A percentile compares a stretch with the other conserved stretches of the same genome.
Evolutionary conservation across 2,329 filamentous ascomycete genomes (phyloP).

Genomic region (Diatrype stigma): DNA sequence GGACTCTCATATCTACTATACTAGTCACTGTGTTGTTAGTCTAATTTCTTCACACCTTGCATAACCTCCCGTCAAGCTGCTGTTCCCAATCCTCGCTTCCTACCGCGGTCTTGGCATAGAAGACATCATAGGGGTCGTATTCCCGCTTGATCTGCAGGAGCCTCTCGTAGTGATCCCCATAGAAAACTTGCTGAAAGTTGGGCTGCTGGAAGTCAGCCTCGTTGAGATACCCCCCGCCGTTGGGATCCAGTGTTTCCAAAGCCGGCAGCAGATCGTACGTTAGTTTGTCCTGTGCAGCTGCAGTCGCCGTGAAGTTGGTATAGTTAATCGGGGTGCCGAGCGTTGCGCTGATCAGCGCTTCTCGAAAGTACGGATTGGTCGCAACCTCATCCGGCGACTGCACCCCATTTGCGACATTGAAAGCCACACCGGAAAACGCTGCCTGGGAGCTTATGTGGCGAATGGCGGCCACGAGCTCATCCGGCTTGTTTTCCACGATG

Average conservation of each 20-base stretch:
- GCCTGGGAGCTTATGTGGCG: slow-evolving; percentile 6
- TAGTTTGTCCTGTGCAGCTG: not conserved
- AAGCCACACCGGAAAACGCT: slow-evolving; percentile 3
- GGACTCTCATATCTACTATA: no score
- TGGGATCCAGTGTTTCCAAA: not conserved
- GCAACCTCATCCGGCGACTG: slow-evolving; percentile 1
- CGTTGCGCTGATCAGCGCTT: slow-evolving; percentile 53
- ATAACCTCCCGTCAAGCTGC: not conserved
- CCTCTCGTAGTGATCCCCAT: slow-evolving; percentile 1
- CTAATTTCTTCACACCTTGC: not conserved
- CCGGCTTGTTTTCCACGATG: slow-evolving; percentile 6
- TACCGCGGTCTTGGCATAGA: slow-evolving; percentile 3
- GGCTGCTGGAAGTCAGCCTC: slow-evolving; percentile 2
- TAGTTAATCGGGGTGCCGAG: slow-evolving; percentile 30
- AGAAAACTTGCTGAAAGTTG: slow-evolving; percentile 1
- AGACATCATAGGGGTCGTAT: slow-evolving; percentile 2
- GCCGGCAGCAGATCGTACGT: not conserved
- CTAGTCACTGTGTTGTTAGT: no score
- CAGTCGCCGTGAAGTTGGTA: not conserved
- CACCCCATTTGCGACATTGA: not conserved
- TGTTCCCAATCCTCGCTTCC: slow-evolving; percentile 1
- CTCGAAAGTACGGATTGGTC: slow-evolving; percentile 11
- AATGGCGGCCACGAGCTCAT: slow-evolving; percentile 8
- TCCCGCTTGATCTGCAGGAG: slow-evolving; percentile 1
- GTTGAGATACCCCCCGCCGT: not conserved